phyloP scores from a whole-genome alignment of 208 protist genomes.

The Crithidia acanthocephali region DNA sequence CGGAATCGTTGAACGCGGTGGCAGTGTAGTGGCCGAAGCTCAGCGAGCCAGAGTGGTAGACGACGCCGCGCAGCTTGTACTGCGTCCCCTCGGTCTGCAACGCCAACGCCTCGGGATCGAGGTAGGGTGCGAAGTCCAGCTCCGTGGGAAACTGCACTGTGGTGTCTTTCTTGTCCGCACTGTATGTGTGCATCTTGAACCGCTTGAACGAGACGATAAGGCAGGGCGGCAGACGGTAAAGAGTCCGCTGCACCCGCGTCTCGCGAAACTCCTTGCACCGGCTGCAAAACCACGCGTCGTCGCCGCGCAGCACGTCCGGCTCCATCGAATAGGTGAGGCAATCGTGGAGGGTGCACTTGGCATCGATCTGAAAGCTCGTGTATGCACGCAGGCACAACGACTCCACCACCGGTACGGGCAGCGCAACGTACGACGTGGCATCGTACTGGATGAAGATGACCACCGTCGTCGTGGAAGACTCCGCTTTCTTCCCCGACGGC shows the following conservation, averaged over 20 bases:
- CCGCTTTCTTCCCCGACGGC: not conserved
- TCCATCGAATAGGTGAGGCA: conserved; percentile 47
- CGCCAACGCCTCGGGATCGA: conserved; percentile 52
- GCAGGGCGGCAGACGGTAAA: conserved; percentile 77
- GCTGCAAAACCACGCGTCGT: conserved; percentile 77
- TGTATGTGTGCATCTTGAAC: conserved; percentile 72
- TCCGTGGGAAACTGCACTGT: conserved; percentile 55
- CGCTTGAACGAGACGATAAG: conserved; percentile 82
- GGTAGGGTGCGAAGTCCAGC: conserved; percentile 62
- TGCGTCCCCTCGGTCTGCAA: conserved; percentile 29
- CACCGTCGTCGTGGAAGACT: conserved; percentile 10
- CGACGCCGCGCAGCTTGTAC: conserved; percentile 74
- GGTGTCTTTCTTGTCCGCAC: conserved; percentile 74
- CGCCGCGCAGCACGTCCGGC: conserved; percentile 60
- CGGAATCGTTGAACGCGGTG: conserved; percentile 49
- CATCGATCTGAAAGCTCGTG: conserved; percentile 25
- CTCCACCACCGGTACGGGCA: conserved; percentile 12
- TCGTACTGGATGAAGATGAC: conserved; percentile 33
- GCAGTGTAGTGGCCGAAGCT: conserved; percentile 89
- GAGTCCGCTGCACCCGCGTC: conserved; percentile 48
- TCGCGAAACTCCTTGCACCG: conserved; percentile 70
- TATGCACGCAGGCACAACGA: conserved; percentile 9
- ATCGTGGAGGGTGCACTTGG: conserved; percentile 46
- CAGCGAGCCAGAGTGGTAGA: conserved; percentile 80
- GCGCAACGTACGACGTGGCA: conserved; percentile 1